Percentiles rank a stretch among this genome's conserved stretches.
Evolutionary conservation across 176 grass and related monocot species (phyloP).

Genomic region (Elymus sibiricus): DNA sequence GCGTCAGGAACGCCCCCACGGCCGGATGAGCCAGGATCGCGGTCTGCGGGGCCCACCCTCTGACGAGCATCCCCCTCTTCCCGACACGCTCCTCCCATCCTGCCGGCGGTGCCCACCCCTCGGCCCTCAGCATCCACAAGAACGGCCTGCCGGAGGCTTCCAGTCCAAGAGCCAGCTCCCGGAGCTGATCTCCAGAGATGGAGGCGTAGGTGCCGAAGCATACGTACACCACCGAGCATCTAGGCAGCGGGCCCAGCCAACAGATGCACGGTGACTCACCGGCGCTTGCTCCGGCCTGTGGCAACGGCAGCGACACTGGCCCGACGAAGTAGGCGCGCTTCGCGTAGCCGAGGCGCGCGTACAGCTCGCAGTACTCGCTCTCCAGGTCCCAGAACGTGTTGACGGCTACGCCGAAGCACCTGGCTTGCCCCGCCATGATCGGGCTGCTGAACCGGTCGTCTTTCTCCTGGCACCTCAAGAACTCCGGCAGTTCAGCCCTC

Average conservation of each 20-base stretch:
- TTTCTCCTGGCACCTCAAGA: not conserved
- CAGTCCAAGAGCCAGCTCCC: constrained; percentile 37
- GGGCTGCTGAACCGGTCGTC: too few species aligned
- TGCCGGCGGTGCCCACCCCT: not conserved
- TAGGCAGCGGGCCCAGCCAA: constrained; percentile 24
- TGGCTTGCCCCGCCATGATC: too few species aligned
- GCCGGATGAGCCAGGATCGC: not conserved
- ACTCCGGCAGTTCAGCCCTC: constrained; percentile 13
- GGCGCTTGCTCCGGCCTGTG: not conserved
- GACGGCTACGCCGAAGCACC: not conserved
- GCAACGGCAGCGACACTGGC: not conserved
- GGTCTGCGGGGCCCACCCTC: constrained; percentile 30
- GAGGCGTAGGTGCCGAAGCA: constrained; percentile 38
- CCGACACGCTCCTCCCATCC: constrained; percentile 23
- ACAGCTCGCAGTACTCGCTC: not conserved
- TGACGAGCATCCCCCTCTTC: constrained; percentile 16
- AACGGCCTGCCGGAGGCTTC: constrained; percentile 39
- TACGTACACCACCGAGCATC: constrained; percentile 30
- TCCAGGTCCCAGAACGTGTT: constrained; percentile 37
- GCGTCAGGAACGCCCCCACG: constrained; percentile 44
- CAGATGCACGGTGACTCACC: not conserved
- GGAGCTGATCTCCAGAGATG: constrained; percentile 25
- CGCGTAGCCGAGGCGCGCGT: not conserved
- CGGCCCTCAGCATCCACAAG: constrained; percentile 26
- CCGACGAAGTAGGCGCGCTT: constrained; percentile 23